Evolutionary conservation across 2,329 filamentous ascomycete genomes (phyloP).

Genomic region (Neonectria punicea): DNA sequence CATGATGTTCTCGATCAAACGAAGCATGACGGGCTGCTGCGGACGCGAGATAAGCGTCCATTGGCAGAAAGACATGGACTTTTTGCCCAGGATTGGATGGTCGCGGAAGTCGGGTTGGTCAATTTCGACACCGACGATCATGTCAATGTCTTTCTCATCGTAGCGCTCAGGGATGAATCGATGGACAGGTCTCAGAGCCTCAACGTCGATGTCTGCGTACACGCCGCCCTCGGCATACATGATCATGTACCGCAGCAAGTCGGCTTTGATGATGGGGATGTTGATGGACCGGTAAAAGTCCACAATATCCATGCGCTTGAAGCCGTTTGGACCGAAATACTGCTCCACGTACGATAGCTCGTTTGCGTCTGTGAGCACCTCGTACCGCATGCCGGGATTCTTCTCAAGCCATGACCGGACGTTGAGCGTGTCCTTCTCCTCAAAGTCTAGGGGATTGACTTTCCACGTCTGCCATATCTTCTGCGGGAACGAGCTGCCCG

Average conservation of each 20-base stretch:
- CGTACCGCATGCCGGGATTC: constrained; percentile 74
- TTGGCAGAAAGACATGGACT: constrained; percentile 77
- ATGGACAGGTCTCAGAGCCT: constrained; percentile 48
- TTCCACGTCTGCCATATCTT: constrained; percentile 87
- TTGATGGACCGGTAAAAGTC: constrained; percentile 68
- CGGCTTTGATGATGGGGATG: constrained; percentile 72
- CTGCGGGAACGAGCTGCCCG: constrained; percentile 61
- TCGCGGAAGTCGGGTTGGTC: constrained; percentile 73
- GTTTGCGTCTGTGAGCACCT: constrained; percentile 76
- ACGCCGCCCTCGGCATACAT: constrained; percentile 82
- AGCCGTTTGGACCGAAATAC: constrained; percentile 71
- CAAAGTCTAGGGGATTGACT: constrained; percentile 72
- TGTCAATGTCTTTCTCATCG: constrained; percentile 71
- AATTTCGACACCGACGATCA: constrained; percentile 77
- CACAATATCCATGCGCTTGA: constrained; percentile 75
- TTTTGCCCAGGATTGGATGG: constrained; percentile 73
- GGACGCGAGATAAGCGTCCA: constrained; percentile 81
- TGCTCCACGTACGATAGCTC: constrained; percentile 74
- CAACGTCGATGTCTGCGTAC: constrained; percentile 65
- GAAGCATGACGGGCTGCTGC: constrained; percentile 73
- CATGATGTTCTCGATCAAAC: constrained; percentile 75
- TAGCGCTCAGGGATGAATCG: constrained; percentile 63
- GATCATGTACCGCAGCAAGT: constrained; percentile 76
- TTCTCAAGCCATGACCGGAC: constrained; percentile 73
- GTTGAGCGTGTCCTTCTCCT: constrained; percentile 67